phyloP scores from a whole-genome alignment of 805 yeast genomes.

The Helenozyma rhizophorensis region DNA sequence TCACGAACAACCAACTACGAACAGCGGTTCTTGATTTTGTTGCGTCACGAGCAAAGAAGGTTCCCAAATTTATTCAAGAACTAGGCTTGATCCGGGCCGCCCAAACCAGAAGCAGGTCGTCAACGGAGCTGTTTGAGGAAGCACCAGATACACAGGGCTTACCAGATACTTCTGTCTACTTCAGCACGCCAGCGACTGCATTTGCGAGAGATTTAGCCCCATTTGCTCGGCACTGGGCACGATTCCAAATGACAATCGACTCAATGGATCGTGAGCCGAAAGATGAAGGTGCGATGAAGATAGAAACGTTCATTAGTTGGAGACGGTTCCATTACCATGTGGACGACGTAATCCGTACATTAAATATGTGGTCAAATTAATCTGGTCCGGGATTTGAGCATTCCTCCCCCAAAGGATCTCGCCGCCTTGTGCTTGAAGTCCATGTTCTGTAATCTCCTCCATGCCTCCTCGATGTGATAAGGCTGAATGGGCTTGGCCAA shows the following conservation, averaged over 20 bases:
- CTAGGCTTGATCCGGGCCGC: conserved; percentile 20
- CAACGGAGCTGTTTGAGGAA: conserved; percentile 6
- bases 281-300: conserved; percentile 14
- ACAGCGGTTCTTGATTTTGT: conserved; percentile 17
- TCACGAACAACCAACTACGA: conserved; percentile 9
- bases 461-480: conserved; percentile 82
- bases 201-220: conserved; percentile 31
- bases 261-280: conserved; percentile 15
- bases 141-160: conserved; percentile 22
- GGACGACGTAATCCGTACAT: conserved; percentile 13
- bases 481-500: conserved; percentile 73
- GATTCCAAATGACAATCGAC: conserved; percentile 26
- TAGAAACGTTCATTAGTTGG: conserved; percentile 29
- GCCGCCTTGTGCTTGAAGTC: conserved; percentile 58
- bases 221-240: conserved; percentile 27
- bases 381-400: conserved; percentile 48
- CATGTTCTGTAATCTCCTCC: conserved; percentile 67
- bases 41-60: conserved; percentile 32
- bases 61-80: conserved; percentile 27
- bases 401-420: conserved; percentile 70
- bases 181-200: conserved; percentile 21
- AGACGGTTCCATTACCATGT: conserved; percentile 28
- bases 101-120: conserved; percentile 13
- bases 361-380: conserved; percentile 32
- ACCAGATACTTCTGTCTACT: conserved; percentile 31